Percentiles rank a stretch among this genome's conserved stretches.
Conservation (phyloP, 129 eudicot species). For the Chrysanthemum lavandulifolium region DNA sequence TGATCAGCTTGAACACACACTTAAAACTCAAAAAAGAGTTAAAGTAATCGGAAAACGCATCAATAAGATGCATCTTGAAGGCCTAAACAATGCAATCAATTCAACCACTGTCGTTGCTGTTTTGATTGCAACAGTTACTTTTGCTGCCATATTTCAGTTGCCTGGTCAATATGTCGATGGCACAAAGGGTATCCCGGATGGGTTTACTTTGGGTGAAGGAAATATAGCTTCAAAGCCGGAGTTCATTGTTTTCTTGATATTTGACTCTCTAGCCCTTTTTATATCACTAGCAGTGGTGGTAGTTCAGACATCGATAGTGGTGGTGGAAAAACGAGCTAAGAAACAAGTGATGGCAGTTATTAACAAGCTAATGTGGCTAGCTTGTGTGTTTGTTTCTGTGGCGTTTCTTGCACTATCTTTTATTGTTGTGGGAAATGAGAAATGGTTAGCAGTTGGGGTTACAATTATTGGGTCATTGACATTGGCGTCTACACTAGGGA, state of each 20-base stretch:
- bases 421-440: slow-evolving; percentile 53
- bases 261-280: slow-evolving; percentile 59
- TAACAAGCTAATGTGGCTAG: slow-evolving; percentile 76
- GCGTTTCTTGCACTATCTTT: slow-evolving; percentile 66
- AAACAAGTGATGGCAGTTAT: slow-evolving; percentile 62
- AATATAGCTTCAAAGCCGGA: slow-evolving; percentile 50
- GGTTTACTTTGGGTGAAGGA: slow-evolving; percentile 54
- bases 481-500: slow-evolving; percentile 64
- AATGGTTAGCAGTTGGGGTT: slow-evolving; percentile 67
- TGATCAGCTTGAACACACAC: slow-evolving; percentile 59
- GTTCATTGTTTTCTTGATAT: slow-evolving; percentile 54
- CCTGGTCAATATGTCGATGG: slow-evolving; percentile 60
- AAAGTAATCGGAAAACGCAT: slow-evolving; percentile 59
- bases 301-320: slow-evolving; percentile 71
- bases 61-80: slow-evolving; percentile 63
- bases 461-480: slow-evolving; percentile 63
- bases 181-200: slow-evolving; percentile 25
- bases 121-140: slow-evolving; percentile 68
- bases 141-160: slow-evolving; percentile 64
- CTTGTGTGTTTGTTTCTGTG: slow-evolving; percentile 52
- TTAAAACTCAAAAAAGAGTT: slow-evolving; percentile 44
- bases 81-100: slow-evolving; percentile 68
- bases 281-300: slow-evolving; percentile 73
- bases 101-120: slow-evolving; percentile 80
- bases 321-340: slow-evolving; percentile 58